phyloP scores from a whole-genome alignment of 2,329 filamentous ascomycete genomes.

The Neocatenulostroma microsporum region DNA sequence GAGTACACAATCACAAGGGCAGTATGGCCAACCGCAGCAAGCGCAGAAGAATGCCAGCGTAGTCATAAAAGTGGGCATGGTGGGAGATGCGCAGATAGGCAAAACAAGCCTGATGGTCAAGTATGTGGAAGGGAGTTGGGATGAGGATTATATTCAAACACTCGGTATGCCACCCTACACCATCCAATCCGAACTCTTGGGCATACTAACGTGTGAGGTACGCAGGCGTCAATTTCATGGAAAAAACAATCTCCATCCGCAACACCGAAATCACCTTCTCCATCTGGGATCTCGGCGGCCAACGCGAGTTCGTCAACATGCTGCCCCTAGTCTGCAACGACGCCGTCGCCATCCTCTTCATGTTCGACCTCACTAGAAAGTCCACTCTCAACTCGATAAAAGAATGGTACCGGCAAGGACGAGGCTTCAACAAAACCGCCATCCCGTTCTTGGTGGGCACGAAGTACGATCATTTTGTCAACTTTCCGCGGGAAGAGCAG shows the following conservation, averaged over 20 bases:
- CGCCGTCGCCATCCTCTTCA: conserved; percentile 96
- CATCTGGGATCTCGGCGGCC: conserved; percentile 96
- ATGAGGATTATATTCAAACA: conserved; percentile 99
- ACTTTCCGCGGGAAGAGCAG: conserved; percentile 93
- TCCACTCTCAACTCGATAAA: conserved; percentile 99
- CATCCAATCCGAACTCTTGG: background rate
- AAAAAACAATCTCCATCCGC: conserved; percentile 98
- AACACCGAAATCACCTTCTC: conserved; percentile 99
- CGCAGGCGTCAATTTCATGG: conserved; percentile 99
- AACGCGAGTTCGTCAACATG: conserved; percentile 99
- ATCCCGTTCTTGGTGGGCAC: conserved; percentile 96
- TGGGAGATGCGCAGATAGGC: conserved; percentile 96
- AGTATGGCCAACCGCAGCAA: conserved; percentile 31
- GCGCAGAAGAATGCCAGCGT: conserved; percentile 55
- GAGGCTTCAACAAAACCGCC: conserved; percentile 99
- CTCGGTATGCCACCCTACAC: conserved; percentile 50
- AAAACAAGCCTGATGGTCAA: conserved; percentile 99
- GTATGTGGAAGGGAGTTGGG: conserved; percentile 98
- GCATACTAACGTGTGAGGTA: conserved; percentile 1
- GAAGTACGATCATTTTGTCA: conserved; percentile 99
- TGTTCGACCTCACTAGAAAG: conserved; percentile 98
- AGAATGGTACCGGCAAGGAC: conserved; percentile 96
- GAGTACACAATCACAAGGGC: conserved; percentile 24
- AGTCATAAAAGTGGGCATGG: conserved; percentile 99
- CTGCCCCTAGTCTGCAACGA: conserved; percentile 98